Conservation (phyloP, 2,329 filamentous ascomycete genomes). For the Pseudogymnoascus sp. region DNA sequence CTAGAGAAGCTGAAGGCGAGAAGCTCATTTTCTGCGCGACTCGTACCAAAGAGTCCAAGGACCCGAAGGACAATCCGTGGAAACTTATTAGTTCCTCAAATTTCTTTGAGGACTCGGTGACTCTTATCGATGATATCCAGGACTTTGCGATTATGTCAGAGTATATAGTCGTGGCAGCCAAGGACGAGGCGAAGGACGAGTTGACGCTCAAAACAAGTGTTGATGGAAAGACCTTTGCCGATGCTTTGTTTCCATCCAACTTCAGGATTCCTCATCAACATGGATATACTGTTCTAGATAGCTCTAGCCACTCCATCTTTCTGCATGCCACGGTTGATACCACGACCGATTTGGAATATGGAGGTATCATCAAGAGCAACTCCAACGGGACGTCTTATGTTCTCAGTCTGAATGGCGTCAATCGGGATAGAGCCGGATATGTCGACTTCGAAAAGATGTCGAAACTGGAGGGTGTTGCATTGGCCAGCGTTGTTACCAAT, state of each 20-base stretch:
- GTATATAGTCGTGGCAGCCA: slow-evolving; percentile 82
- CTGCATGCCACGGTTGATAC: slow-evolving; percentile 79
- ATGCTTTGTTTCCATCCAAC: slow-evolving; percentile 77
- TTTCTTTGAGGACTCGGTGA: slow-evolving; percentile 54
- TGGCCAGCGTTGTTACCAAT: slow-evolving; percentile 83
- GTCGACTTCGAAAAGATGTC: slow-evolving; percentile 97
- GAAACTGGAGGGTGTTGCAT: slow-evolving; percentile 78
- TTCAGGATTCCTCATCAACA: slow-evolving; percentile 71
- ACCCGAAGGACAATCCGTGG: slow-evolving; percentile 54
- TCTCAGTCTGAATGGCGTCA: slow-evolving; percentile 71
- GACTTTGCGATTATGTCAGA: slow-evolving; percentile 94
- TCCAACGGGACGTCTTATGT: slow-evolving; percentile 96
- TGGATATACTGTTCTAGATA: slow-evolving; percentile 89
- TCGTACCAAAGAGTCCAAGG: slow-evolving; percentile 55
- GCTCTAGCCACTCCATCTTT: slow-evolving; percentile 89
- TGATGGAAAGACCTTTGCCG: slow-evolving; percentile 74
- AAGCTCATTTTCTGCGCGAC: slow-evolving; percentile 51
- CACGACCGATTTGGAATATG: slow-evolving; percentile 58
- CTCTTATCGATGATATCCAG: slow-evolving; percentile 63
- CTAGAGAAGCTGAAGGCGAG: slow-evolving; percentile 37
- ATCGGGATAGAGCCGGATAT: slow-evolving; percentile 66
- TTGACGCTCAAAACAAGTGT: slow-evolving; percentile 71
- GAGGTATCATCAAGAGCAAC: slow-evolving; percentile 93
- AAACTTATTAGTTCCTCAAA: slow-evolving; percentile 71
- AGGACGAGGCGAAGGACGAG: slow-evolving; percentile 56